Percentiles rank a stretch among this genome's conserved stretches.
phyloP scores from a whole-genome alignment of 1,284 basidiomycete genomes.

The Marasmius sp. region DNA sequence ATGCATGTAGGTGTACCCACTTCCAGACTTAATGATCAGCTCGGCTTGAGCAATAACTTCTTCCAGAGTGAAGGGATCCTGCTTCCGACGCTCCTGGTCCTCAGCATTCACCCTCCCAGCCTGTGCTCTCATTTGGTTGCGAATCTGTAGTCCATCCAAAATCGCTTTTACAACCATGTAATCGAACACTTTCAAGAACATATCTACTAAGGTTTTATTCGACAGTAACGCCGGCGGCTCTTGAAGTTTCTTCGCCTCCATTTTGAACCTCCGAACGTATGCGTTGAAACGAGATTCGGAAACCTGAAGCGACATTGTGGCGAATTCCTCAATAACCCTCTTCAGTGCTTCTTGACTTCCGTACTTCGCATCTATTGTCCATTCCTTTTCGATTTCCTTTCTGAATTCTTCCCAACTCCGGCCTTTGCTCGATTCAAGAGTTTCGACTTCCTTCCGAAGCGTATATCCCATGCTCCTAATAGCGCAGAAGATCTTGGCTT shows the following conservation, averaged over 20 bases:
- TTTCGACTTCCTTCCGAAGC: too few species aligned
- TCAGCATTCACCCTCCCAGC: background rate
- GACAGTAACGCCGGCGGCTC: background rate
- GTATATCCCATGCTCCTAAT: too few species aligned
- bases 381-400: too few species aligned
- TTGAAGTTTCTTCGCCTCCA: background rate
- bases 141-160: too few species aligned
- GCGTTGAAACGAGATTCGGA: background rate
- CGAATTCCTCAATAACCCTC: too few species aligned
- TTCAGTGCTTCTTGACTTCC: too few species aligned
- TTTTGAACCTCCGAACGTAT: background rate
- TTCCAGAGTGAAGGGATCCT: background rate
- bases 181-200: background rate
- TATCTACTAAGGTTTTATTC: background rate
- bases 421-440: too few species aligned
- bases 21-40: background rate
- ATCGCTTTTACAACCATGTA: too few species aligned
- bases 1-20: background rate
- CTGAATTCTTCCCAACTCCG: too few species aligned
- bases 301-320: background rate
- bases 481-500: too few species aligned
- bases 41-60: background rate
- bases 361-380: too few species aligned
- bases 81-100: background rate
- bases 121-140: too few species aligned